These are phyloP conservation scores for Sporothrix phasma DNA, from an alignment of 2,329 filamentous ascomycete species.

Conservation along the genomic window DNA sequence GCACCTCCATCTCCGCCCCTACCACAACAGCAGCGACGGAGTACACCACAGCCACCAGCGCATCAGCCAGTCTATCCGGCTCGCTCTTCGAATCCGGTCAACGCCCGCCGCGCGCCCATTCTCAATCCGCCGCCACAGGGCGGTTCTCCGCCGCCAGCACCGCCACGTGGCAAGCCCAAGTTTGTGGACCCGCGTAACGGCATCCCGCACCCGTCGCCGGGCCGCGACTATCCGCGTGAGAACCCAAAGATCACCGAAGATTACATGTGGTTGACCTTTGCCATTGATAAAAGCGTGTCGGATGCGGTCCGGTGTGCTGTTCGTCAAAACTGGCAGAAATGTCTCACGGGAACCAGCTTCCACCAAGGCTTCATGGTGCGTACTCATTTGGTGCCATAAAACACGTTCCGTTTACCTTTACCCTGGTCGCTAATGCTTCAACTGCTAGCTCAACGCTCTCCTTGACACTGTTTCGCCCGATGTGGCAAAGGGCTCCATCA, in stretches of 20 bases:
- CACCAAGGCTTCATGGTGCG: slow-evolving; percentile 44
- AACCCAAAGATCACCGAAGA: slow-evolving; percentile 33
- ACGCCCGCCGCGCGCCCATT: slow-evolving; percentile 19
- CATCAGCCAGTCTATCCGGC: not conserved
- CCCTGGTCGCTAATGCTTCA: no score
- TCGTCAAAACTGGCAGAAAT: slow-evolving; percentile 42
- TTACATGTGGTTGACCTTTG: slow-evolving; percentile 28
- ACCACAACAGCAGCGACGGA: not conserved
- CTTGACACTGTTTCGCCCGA: slow-evolving; percentile 34
- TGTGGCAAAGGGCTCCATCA: slow-evolving; percentile 31
- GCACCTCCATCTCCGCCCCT: no score
- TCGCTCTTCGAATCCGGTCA: no score
- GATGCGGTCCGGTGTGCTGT: slow-evolving; percentile 39
- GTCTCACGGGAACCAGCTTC: slow-evolving; percentile 40
- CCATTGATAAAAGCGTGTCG: slow-evolving; percentile 33
- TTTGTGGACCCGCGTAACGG: not conserved
- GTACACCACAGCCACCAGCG: not conserved
- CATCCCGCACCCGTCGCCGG: slow-evolving; percentile 29
- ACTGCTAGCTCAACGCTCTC: slow-evolving; percentile 38
- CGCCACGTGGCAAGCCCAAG: not conserved
- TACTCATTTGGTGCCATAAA: not conserved
- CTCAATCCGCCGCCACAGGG: slow-evolving; percentile 25
- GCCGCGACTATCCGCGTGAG: slow-evolving; percentile 21
- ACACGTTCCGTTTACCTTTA: not conserved
- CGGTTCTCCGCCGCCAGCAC: not conserved